Conservation (phyloP, 768 basidiomycete species). For the Termitomyces sp. region DNA sequence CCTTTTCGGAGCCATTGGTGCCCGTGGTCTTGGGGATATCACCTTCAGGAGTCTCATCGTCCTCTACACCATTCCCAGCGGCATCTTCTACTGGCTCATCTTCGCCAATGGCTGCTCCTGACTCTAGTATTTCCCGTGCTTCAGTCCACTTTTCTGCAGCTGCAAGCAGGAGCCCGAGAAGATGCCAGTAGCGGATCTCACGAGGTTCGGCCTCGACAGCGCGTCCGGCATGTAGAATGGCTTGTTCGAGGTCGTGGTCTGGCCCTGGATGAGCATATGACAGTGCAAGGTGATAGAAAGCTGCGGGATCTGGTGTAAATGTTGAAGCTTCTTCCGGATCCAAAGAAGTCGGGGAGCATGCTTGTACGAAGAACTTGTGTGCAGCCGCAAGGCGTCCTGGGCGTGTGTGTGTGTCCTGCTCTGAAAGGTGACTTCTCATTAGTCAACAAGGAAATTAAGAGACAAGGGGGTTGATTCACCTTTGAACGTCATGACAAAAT, state of each 20-base stretch:
- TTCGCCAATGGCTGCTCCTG: slow-evolving; percentile 56
- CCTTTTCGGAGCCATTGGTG: background rate
- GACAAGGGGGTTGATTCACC: slow-evolving; percentile 37
- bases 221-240: slow-evolving; percentile 59
- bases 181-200: slow-evolving; percentile 82
- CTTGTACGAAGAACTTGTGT: slow-evolving; percentile 43
- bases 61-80: slow-evolving; percentile 13
- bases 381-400: slow-evolving; percentile 55
- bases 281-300: slow-evolving; percentile 79
- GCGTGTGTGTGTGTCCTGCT: slow-evolving; percentile 61
- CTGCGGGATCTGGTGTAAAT: slow-evolving; percentile 48
- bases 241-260: slow-evolving; percentile 60
- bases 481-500: slow-evolving; percentile 62
- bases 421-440: slow-evolving; percentile 29
- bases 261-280: slow-evolving; percentile 64
- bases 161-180: slow-evolving; percentile 79
- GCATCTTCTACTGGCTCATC: slow-evolving; percentile 17
- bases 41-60: background rate
- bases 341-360: slow-evolving; percentile 19
- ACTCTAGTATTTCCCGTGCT: slow-evolving; percentile 71
- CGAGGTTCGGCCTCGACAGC: slow-evolving; percentile 69
- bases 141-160: slow-evolving; percentile 77
- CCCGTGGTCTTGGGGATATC: background rate
- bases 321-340: slow-evolving; percentile 22
- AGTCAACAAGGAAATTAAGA: background rate